Base-by-base conservation (phyloP, 306 rosid species). In the Sophora flavescens region DNA sequence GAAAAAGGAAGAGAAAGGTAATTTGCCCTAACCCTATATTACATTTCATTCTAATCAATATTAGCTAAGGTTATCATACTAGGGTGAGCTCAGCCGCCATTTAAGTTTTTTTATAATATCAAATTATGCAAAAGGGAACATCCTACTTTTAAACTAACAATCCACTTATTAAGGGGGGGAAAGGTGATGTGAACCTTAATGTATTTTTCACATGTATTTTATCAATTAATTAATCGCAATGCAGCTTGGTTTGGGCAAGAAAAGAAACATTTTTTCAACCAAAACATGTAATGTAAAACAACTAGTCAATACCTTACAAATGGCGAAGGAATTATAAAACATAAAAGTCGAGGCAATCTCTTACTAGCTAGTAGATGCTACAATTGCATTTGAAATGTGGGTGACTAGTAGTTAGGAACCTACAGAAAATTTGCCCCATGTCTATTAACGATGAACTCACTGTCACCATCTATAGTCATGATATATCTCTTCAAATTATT, bases 11-110 rank as follows among this genome's bases (percentile, higher is more conserved):
- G 39, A 57, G 16, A 28, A 58, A 45, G 17, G 18, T 22, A 22
- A 22, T 32, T 74, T 35, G 17, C 38, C 50, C 77, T 15, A 61
- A 33, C 3, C 3, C 64, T 64, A 39, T 16, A 64, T 62, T 33
- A 6, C 39, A 11, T 36, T 36, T 75, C 54, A 38, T 17, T 14
- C 52, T 26, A 26, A 78, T 66, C 44, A 50, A 38, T 70, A 51
- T 48, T 26, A 36, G 74, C 47, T 53, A 75, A 76, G 15, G 26
- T 50, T 75, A 32, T 17, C 70, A 61, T 62, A 6, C 4, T 1
- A 66, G 72, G 73, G 60, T 75, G 89, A 85, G 80, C 81, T 83
- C 90, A 87, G 89, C 88, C 85, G 81, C 78, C 82, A 82, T 78
- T 82, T 80, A 2, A 11, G 26, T 51, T 12, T 18, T 60, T 1